Conservation (phyloP, 768 basidiomycete genomes). For the Suillus bovinus region DNA sequence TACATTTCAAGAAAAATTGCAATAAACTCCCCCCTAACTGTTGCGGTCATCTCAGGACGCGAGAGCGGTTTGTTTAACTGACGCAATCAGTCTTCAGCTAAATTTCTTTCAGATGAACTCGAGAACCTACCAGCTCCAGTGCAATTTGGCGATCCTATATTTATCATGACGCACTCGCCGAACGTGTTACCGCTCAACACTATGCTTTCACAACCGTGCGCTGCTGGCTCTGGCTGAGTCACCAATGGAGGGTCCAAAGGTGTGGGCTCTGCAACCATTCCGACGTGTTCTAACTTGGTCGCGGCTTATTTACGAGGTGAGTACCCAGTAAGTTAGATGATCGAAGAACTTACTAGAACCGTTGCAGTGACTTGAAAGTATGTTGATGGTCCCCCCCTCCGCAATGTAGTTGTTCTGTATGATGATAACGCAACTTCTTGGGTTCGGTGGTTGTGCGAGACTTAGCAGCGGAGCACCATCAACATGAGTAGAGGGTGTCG, state of each 20-base stretch:
- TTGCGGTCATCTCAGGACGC: neutral
- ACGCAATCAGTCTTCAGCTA: neutral
- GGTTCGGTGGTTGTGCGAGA: neutral
- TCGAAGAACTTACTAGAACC: neutral
- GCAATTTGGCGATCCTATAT: neutral
- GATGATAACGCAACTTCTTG: neutral
- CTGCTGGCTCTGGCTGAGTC: neutral
- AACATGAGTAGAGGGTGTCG: too few species aligned
- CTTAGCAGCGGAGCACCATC: neutral
- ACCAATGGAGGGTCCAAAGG: neutral
- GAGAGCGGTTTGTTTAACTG: neutral
- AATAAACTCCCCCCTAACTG: neutral
- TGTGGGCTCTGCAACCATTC: neutral
- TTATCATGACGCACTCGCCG: neutral
- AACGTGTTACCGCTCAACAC: neutral
- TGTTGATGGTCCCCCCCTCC: slow-evolving; percentile 4
- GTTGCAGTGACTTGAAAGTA: neutral
- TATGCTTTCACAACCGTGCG: neutral
- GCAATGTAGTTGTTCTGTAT: slow-evolving; percentile 2
- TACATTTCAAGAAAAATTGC: neutral
- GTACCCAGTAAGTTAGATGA: neutral
- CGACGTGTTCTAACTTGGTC: neutral
- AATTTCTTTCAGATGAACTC: neutral
- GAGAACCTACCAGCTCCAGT: neutral
- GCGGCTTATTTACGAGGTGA: neutral